A percentile compares a stretch with the other conserved stretches of the same genome.
phyloP scores from a whole-genome alignment of 2,329 filamentous ascomycete species.

The Cucurbitaria berberidis region DNA sequence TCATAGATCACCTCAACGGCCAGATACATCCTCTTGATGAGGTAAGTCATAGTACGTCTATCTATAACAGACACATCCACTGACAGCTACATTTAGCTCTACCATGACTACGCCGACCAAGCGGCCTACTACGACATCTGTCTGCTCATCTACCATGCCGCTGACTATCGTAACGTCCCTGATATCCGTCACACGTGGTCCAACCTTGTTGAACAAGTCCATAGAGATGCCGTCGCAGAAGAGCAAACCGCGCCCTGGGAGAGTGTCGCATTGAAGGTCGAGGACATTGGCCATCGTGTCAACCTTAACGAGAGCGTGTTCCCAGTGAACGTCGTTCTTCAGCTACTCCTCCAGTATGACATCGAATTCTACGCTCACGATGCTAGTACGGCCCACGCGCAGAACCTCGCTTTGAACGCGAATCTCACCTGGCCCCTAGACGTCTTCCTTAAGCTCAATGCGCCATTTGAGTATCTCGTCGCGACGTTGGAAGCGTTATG shows the following conservation, averaged over 20 bases:
- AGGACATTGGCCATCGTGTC: slow-evolving; percentile 62
- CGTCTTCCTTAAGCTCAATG: slow-evolving; percentile 67
- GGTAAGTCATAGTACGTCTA: slow-evolving; percentile 59
- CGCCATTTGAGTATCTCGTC: slow-evolving; percentile 67
- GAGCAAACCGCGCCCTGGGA: slow-evolving; percentile 69
- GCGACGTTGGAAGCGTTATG: slow-evolving; percentile 69
- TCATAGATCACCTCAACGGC: slow-evolving; percentile 75
- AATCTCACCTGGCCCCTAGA: slow-evolving; percentile 66
- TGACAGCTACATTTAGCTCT: slow-evolving; percentile 66
- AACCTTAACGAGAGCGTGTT: slow-evolving; percentile 63
- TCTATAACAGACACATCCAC: slow-evolving; percentile 13
- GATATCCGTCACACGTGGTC: slow-evolving; percentile 87
- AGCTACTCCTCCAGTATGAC: slow-evolving; percentile 45
- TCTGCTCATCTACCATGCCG: slow-evolving; percentile 87
- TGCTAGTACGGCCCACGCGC: slow-evolving; percentile 13
- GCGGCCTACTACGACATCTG: slow-evolving; percentile 94
- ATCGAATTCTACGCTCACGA: slow-evolving; percentile 60
- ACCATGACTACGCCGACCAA: slow-evolving; percentile 87
- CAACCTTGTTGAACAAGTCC: slow-evolving; percentile 74
- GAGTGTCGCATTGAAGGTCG: slow-evolving; percentile 66
- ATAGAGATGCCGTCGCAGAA: slow-evolving; percentile 56
- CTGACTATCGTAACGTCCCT: slow-evolving; percentile 86
- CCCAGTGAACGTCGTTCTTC: slow-evolving; percentile 54
- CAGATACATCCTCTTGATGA: slow-evolving; percentile 76
- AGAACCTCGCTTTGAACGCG: slow-evolving; percentile 23